Conservation (phyloP, 345 rosid species). For the Murraya paniculata region DNA sequence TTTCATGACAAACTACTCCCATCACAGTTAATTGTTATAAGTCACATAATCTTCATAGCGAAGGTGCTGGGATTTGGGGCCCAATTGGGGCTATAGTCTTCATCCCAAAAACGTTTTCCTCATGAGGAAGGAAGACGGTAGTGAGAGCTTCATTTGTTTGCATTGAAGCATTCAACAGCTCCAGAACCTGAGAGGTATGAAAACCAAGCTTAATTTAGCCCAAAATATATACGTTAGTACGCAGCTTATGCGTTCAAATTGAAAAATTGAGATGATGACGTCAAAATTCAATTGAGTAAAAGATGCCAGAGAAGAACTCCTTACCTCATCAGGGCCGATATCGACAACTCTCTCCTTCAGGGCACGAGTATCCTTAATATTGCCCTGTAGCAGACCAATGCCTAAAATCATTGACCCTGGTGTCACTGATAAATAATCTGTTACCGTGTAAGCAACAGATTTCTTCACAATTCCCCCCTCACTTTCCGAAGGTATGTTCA, state of each 20-base stretch:
- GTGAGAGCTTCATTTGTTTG: not conserved
- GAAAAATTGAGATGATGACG: not conserved
- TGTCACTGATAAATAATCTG: conserved; percentile 14
- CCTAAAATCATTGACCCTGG: conserved; percentile 18
- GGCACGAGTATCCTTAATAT: not conserved
- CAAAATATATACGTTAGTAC: too few relatives aligned
- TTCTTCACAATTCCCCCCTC: conserved; percentile 11
- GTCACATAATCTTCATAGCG: too few relatives aligned
- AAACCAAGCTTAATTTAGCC: not conserved
- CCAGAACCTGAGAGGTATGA: not conserved
- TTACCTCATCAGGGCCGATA: not conserved
- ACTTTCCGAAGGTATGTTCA: not conserved
- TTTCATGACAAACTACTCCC: not conserved
- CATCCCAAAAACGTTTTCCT: not conserved
- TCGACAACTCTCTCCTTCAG: not conserved
- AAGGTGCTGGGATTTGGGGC: too few relatives aligned
- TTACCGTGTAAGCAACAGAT: conserved; percentile 16
- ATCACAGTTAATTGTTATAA: not conserved
- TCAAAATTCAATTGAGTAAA: not conserved
- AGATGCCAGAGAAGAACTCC: not conserved
- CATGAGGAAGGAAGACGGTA: not conserved
- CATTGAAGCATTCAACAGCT: conserved; percentile 9
- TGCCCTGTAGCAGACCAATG: not conserved
- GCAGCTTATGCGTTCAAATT: not conserved
- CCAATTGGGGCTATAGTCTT: not conserved